phyloP scores from a whole-genome alignment of 305 asterid species.

The Fraxinus greggii region DNA sequence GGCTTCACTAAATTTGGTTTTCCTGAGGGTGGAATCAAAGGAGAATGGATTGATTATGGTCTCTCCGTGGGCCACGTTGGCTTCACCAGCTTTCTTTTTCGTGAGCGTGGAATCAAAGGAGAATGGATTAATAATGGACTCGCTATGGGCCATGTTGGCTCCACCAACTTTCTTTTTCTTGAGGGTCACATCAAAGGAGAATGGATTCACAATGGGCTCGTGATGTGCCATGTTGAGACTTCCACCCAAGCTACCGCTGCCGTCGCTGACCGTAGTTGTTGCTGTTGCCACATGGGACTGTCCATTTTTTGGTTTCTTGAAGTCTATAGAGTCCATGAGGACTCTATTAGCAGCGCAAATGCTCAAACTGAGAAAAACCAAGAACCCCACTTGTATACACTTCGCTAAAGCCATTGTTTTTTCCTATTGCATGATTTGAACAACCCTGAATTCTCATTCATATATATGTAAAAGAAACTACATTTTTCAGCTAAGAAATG shows the following conservation, averaged over 20 bases:
- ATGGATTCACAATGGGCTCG: not conserved
- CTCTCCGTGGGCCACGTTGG: not conserved
- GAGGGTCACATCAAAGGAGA: not conserved
- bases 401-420: conserved; percentile 18
- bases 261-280: not conserved
- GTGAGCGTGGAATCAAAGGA: not conserved
- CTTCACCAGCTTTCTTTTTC: not conserved
- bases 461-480: not conserved
- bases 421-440: not conserved
- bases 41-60: not conserved
- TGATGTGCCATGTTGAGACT: not conserved
- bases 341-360: not conserved
- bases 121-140: not conserved
- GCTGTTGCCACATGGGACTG: not conserved
- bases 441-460: not conserved
- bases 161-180: not conserved
- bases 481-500: not conserved
- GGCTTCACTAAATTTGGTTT: not conserved
- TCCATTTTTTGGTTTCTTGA: not conserved
- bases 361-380: not conserved
- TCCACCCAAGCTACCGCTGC: not conserved
- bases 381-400: not conserved
- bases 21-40: not conserved
- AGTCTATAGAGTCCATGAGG: not conserved
- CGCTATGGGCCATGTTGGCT: not conserved